Evolutionary conservation across 331 rosid species (phyloP), one percentile per base, ranked within the genome.

Genomic region (Malus hybrid): DNA sequence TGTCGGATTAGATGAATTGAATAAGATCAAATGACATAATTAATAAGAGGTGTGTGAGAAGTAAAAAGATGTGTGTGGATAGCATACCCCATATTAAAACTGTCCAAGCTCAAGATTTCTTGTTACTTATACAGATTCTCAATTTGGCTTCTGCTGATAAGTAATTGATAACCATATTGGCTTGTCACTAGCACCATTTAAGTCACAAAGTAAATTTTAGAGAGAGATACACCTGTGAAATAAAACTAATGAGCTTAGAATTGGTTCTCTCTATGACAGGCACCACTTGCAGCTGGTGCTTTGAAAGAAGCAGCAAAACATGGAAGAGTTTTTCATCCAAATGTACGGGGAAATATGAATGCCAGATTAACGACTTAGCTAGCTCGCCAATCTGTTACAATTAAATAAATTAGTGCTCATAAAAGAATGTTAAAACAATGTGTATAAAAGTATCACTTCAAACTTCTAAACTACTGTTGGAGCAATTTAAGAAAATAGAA

Each of bases 251-350:
- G 74, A 87, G 81, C 70, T 78, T 80, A 63, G 82, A 73, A 75
- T 77, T 65, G 70, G 74, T 65, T 56, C 72, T 82, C 65, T 84
- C 88, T 4, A 79, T 74, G 65, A 88, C 89, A 0, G 92, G 97
- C 67, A 88, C 88, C 82, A 85, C 84, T 15, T 79, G 86, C 61
- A 87, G 62, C 15, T 34, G 78, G 70, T 90, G 96, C 80, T 88
- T 90, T 8, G 90, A 90, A 73, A 92, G 77, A 69, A 90, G 84
- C 28, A 92, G 83, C 80, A 90, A 71, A 33, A 87, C 93, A 80
- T 83, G 92, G 63, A 92, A 67, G 68, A 92, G 72, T 1, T 91
- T 82, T 65, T 88, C 92, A 65, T 82, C 85, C 71, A 87, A 66
- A 59, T 32, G 74, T 39, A 83, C 90, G 0, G 92, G 90, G 70